A percentile compares a stretch with the other conserved stretches of the same genome.
Evolutionary conservation across 164 flowering plant genomes (phyloP).

Genomic region (Aristolochia contorta): DNA sequence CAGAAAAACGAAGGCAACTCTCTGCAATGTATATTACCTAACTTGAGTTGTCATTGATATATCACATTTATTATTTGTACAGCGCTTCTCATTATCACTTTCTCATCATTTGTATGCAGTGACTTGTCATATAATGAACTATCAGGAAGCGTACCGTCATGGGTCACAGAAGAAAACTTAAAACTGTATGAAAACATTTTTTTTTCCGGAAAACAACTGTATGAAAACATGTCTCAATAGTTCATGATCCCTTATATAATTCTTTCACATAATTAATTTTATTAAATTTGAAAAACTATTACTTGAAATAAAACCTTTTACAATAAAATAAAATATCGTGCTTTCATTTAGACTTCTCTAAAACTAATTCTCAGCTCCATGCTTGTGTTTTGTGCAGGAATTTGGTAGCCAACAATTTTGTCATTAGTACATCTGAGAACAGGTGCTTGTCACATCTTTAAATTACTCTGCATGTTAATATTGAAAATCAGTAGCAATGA

Average conservation of each 20-base stretch:
- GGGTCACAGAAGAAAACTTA: conserved; percentile 33
- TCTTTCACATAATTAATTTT: background rate
- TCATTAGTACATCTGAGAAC: conserved; percentile 25
- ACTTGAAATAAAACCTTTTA: background rate
- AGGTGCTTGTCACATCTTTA: conserved; percentile 25
- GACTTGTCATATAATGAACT: conserved; percentile 67
- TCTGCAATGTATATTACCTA: conserved; percentile 34
- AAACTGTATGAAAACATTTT: no score
- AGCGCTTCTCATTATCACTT: background rate
- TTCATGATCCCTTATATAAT: background rate
- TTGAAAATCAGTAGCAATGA: no score
- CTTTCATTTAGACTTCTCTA: background rate
- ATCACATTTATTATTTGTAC: background rate
- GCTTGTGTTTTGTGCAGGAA: conserved; percentile 36
- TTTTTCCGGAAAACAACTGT: no score
- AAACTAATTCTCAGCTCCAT: background rate
- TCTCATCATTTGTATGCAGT: conserved; percentile 25
- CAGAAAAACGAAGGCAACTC: conserved; percentile 33
- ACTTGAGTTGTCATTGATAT: background rate
- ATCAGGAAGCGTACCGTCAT: conserved; percentile 61
- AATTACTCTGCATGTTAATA: no score
- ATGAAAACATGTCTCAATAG: conserved; percentile 10
- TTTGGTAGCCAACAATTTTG: conserved; percentile 69
- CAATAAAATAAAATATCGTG: background rate
- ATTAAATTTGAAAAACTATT: background rate